A percentile compares a stretch with the other conserved stretches of the same genome.
Evolutionary conservation across 2,329 filamentous ascomycete species (phyloP).

Genomic region (Aspergillus pseudoterreus): DNA sequence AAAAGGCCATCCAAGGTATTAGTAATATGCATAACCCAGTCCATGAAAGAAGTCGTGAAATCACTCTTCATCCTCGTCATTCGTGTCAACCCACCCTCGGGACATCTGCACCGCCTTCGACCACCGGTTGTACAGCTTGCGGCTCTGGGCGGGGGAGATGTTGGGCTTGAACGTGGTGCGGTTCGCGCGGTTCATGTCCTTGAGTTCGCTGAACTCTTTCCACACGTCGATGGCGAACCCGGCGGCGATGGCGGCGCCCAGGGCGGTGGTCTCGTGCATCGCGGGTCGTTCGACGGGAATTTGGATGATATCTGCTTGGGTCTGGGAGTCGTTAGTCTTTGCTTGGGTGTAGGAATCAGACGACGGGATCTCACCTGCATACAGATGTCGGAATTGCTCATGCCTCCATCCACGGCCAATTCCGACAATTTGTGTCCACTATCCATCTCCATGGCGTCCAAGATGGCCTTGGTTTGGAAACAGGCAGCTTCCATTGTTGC

Average conservation of each 20-base stretch:
- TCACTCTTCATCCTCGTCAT: constrained; percentile 22
- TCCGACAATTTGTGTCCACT: constrained; percentile 70
- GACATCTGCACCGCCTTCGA: constrained; percentile 75
- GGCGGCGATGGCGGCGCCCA: constrained; percentile 84
- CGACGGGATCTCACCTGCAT: constrained; percentile 62
- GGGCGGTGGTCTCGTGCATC: constrained; percentile 87
- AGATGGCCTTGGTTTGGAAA: constrained; percentile 87
- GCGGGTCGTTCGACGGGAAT: constrained; percentile 79
- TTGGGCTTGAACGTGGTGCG: constrained; percentile 67
- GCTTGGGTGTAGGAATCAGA: not conserved
- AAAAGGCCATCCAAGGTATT: constrained; percentile 6
- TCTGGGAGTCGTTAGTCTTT: constrained; percentile 42
- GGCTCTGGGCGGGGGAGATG: constrained; percentile 56
- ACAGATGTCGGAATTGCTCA: constrained; percentile 82
- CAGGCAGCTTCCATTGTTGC: constrained; percentile 88
- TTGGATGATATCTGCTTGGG: constrained; percentile 79
- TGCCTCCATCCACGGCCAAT: constrained; percentile 81
- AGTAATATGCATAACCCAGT: not conserved
- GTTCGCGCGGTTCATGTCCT: constrained; percentile 67
- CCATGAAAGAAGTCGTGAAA: not conserved
- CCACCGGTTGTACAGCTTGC: constrained; percentile 67
- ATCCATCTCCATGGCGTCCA: constrained; percentile 87
- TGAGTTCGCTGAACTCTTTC: constrained; percentile 70
- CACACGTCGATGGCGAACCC: constrained; percentile 80
- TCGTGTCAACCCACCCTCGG: constrained; percentile 58